Conservation (phyloP, 1,139 yeast genomes). For the Nakaseomyces sp. region DNA sequence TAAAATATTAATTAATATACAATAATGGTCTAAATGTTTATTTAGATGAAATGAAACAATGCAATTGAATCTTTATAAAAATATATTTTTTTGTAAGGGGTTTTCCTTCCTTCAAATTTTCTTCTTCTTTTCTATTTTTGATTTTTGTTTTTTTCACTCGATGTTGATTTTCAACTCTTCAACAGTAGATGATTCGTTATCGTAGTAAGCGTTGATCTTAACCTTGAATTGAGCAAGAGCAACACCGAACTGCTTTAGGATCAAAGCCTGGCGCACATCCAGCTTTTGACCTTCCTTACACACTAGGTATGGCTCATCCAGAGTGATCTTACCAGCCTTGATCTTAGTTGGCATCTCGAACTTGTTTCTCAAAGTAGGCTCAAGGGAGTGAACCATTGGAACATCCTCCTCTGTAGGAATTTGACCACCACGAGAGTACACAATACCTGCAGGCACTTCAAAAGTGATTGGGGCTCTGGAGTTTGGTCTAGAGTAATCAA, state of each 20-base stretch:
- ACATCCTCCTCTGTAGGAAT: slow-evolving; percentile 84
- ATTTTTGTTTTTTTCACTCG: slow-evolving; percentile 15
- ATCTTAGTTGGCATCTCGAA: slow-evolving; percentile 87
- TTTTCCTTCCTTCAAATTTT: not conserved
- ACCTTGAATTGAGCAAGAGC: slow-evolving; percentile 90
- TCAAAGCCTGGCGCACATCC: slow-evolving; percentile 85
- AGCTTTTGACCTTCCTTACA: slow-evolving; percentile 72
- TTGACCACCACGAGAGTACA: slow-evolving; percentile 94
- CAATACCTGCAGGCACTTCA: slow-evolving; percentile 78
- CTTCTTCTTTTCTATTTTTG: not conserved
- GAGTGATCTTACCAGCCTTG: slow-evolving; percentile 75
- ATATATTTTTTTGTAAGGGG: not conserved
- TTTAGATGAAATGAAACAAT: slow-evolving; percentile 4
- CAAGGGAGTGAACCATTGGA: slow-evolving; percentile 93
- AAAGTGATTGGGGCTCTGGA: slow-evolving; percentile 74
- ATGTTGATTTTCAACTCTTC: slow-evolving; percentile 31
- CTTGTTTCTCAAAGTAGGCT: slow-evolving; percentile 80
- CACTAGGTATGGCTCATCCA: slow-evolving; percentile 69
- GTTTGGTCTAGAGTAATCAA: slow-evolving; percentile 87
- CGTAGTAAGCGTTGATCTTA: slow-evolving; percentile 65
- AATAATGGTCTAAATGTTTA: not conserved
- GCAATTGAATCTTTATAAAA: slow-evolving; percentile 3
- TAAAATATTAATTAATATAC: slow-evolving; percentile 1
- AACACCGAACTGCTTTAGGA: slow-evolving; percentile 89
- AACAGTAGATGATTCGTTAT: slow-evolving; percentile 40